These are phyloP conservation scores for Suillus tomentosus DNA, from an alignment of 768 basidiomycete species.

Conservation along the genomic window DNA sequence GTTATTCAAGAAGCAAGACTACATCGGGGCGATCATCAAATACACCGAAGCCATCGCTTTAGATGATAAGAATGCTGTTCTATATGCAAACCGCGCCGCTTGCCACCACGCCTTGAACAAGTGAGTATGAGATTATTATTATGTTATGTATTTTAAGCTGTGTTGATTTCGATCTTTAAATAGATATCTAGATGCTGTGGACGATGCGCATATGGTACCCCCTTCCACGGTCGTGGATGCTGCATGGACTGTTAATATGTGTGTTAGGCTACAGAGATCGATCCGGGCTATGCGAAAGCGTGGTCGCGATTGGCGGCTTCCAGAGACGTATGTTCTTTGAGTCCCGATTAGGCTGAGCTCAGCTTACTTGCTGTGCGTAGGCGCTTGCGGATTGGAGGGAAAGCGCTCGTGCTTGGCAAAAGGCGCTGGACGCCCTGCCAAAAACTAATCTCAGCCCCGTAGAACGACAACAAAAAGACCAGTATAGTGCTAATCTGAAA, in stretches of 20 bases:
- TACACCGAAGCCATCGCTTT: slow-evolving; percentile 45
- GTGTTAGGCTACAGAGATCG: slow-evolving; percentile 38
- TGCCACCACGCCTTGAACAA: slow-evolving; percentile 38
- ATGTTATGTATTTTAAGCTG: neutral
- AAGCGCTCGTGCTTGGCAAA: slow-evolving; percentile 23
- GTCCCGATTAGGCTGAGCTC: neutral
- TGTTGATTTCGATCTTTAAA: neutral
- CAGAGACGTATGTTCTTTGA: slow-evolving; percentile 22
- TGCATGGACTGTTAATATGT: neutral
- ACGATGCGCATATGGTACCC: slow-evolving; percentile 9
- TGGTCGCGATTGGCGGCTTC: slow-evolving; percentile 44
- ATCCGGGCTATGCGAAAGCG: slow-evolving; percentile 44
- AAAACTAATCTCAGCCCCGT: slow-evolving; percentile 29
- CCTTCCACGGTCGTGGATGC: too few relatives aligned
- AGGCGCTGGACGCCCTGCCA: slow-evolving; percentile 34
- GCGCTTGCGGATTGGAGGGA: slow-evolving; percentile 12
- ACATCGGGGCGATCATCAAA: slow-evolving; percentile 37
- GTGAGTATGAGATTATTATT: slow-evolving; percentile 19
- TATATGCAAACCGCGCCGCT: slow-evolving; percentile 50
- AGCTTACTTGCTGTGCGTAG: slow-evolving; percentile 1
- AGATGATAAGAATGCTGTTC: slow-evolving; percentile 40
- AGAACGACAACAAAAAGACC: slow-evolving; percentile 37
- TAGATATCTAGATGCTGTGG: slow-evolving; percentile 13
- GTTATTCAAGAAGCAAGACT: slow-evolving; percentile 36
- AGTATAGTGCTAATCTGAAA: slow-evolving; percentile 35